Conservation (phyloP, 2,329 filamentous ascomycete genomes). For the Penicillium sp. region DNA sequence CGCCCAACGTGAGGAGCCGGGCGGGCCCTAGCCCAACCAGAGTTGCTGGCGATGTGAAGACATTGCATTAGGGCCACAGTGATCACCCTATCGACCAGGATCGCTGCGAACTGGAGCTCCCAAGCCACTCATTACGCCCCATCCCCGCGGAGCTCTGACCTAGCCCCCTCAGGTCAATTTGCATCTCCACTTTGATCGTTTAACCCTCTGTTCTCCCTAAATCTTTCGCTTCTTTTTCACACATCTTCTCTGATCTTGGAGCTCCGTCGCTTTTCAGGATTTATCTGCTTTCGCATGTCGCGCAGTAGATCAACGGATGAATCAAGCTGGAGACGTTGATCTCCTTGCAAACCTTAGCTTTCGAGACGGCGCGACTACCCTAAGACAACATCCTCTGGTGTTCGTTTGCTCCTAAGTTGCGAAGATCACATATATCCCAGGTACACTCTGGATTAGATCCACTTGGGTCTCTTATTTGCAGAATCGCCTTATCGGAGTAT, state of each 20-base stretch:
- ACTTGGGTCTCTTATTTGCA: too few relatives aligned
- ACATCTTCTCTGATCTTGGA: constrained; percentile 10
- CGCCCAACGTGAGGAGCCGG: constrained; percentile 31
- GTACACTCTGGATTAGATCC: too few relatives aligned
- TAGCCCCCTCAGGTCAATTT: constrained; percentile 12
- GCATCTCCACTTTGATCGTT: constrained; percentile 22
- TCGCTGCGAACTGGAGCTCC: constrained; percentile 24
- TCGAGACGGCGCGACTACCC: constrained; percentile 10
- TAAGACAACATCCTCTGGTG: neutral
- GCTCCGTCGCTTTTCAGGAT: neutral
- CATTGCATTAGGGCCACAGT: constrained; percentile 32
- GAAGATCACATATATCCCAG: neutral
- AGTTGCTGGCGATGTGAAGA: constrained; percentile 27
- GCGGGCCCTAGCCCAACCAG: constrained; percentile 33
- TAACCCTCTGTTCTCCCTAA: constrained; percentile 16
- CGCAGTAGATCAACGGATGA: constrained; percentile 1
- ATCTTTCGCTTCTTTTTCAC: constrained; percentile 18
- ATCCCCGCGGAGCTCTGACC: constrained; percentile 24
- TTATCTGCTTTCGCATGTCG: constrained; percentile 16
- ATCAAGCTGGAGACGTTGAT: constrained; percentile 10
- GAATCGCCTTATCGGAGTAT: neutral
- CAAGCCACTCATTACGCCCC: constrained; percentile 23
- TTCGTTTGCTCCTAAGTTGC: neutral
- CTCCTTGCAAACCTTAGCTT: constrained; percentile 10
- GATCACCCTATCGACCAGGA: constrained; percentile 14